Evolutionary conservation across 495 filamentous ascomycete genomes (phyloP).

Genomic region (Glutinoglossum americanum): DNA sequence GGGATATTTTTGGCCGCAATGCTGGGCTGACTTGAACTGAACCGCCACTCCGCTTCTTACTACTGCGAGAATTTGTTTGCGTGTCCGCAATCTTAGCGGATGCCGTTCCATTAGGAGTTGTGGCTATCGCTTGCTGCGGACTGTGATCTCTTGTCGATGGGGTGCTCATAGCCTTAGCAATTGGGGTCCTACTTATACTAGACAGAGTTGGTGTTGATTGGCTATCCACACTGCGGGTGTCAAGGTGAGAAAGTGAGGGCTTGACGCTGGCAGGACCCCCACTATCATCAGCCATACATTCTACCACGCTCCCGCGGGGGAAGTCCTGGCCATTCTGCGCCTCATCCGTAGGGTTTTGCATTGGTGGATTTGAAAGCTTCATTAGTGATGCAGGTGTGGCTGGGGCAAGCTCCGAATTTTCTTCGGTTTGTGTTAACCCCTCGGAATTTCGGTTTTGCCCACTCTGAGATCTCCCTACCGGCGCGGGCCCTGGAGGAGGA

Average conservation of each 20-base stretch:
- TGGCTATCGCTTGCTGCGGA: background rate
- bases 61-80: conserved; percentile 9
- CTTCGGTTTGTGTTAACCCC: background rate
- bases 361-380: conserved; percentile 24
- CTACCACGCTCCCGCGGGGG: background rate
- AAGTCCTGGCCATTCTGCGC: background rate
- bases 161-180: background rate
- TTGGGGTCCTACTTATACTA: conserved; percentile 3
- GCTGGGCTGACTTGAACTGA: conserved; percentile 70
- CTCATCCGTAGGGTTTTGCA: background rate
- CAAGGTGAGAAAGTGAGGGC: conserved; percentile 11
- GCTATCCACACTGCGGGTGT: conserved; percentile 6
- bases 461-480: conserved; percentile 25
- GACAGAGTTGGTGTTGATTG: conserved; percentile 10
- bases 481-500: conserved; percentile 23
- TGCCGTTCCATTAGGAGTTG: background rate
- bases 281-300: background rate
- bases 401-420: conserved; percentile 20
- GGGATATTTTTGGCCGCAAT: conserved; percentile 78
- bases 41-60: conserved; percentile 54
- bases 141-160: conserved; percentile 1
- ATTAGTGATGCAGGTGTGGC: conserved; percentile 78
- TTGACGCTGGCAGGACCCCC: conserved; percentile 5
- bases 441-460: background rate
- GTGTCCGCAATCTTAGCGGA: background rate